phyloP scores from a whole-genome alignment of 2,329 filamentous ascomycete species.

The Colletotrichum siamense region DNA sequence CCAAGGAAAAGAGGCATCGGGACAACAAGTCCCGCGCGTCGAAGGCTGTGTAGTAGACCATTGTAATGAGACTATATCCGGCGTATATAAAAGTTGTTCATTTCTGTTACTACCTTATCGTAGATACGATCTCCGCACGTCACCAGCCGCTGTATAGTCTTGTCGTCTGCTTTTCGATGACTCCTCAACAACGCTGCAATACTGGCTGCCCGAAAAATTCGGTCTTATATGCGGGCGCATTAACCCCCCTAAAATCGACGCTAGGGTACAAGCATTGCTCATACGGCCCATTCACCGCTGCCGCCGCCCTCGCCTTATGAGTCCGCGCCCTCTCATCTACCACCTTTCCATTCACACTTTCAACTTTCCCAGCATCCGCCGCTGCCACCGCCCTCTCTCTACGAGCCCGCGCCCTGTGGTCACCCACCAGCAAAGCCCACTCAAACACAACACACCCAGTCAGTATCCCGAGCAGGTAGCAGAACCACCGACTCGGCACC shows the following conservation, averaged over 20 bases:
- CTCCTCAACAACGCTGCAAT: no score
- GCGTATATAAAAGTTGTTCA: background rate
- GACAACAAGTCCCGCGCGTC: conserved; percentile 65
- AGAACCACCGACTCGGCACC: background rate
- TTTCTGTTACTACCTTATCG: background rate
- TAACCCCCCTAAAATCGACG: fast-evolving
- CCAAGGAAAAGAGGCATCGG: conserved; percentile 71
- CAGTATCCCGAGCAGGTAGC: background rate
- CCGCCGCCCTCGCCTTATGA: background rate
- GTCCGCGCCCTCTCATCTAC: background rate
- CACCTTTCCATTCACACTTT: background rate
- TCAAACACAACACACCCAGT: background rate
- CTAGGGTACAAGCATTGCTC: no score
- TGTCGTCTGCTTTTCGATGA: background rate
- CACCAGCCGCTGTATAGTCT: background rate
- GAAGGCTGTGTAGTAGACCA: conserved; percentile 34
- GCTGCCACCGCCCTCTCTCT: background rate
- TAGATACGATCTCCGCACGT: fast-evolving
- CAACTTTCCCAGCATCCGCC: background rate
- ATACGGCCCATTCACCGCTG: no score
- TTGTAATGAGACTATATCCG: background rate
- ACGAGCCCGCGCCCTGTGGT: background rate
- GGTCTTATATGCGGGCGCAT: no score
- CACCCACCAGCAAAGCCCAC: background rate
- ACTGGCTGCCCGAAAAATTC: no score